These are phyloP conservation scores for Hymenoscyphus fraxineus DNA, from an alignment of 2,329 filamentous ascomycete genomes.

Conservation along the genomic window DNA sequence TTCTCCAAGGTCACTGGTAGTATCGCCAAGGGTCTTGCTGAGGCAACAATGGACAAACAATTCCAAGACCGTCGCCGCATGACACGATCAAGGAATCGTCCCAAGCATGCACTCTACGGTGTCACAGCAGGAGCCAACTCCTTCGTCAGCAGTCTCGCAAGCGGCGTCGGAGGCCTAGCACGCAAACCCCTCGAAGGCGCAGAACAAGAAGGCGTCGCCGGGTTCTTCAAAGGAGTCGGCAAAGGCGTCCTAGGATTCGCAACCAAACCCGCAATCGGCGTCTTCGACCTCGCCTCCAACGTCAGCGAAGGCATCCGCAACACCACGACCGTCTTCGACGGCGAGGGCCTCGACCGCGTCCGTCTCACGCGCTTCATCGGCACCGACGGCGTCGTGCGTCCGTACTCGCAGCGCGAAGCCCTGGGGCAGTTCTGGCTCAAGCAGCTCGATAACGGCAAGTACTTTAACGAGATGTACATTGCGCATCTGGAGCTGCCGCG, in stretches of 20 bases:
- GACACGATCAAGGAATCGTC: conserved; percentile 85
- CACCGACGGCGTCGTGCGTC: conserved; percentile 86
- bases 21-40: conserved; percentile 92
- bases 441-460: conserved; percentile 94
- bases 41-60: conserved; percentile 94
- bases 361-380: conserved; percentile 91
- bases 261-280: conserved; percentile 94
- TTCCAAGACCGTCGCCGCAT: conserved; percentile 96
- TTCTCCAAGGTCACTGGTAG: conserved; percentile 97
- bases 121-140: conserved; percentile 95
- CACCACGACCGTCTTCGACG: conserved; percentile 97
- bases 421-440: conserved; percentile 98
- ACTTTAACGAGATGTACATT: conserved; percentile 97
- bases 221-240: conserved; percentile 96
- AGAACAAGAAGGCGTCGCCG: conserved; percentile 87
- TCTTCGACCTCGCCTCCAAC: conserved; percentile 95
- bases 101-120: conserved; percentile 95
- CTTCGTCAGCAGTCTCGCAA: conserved; percentile 86
- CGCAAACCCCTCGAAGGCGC: conserved; percentile 93
- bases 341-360: conserved; percentile 88
- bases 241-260: conserved; percentile 93
- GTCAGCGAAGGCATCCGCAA: conserved; percentile 97
- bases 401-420: conserved; percentile 91
- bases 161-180: conserved; percentile 87
- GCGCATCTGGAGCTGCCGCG: conserved; percentile 88